Evolutionary conservation across 2,329 filamentous ascomycete genomes (phyloP), one percentile per base, ranked within the genome.

Genomic region (Sporothrix pseudoabietina): DNA sequence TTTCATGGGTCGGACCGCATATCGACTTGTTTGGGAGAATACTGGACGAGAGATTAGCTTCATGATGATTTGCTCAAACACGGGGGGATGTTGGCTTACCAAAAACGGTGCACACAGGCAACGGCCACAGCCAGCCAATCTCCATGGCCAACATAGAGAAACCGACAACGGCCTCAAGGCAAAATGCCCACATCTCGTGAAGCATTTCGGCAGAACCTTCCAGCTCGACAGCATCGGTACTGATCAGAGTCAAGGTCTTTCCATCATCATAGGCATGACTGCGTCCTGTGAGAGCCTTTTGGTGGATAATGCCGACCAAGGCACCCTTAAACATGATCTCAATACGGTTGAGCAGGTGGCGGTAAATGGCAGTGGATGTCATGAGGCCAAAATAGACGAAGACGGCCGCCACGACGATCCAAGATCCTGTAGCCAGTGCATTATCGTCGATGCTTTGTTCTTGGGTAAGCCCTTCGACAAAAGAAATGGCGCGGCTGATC

Each of bases 141-240:
- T 84, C 75, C 14, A 74, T 74, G 8, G 80, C 79, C 2, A 86
- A 75, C 70, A 86, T 77, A 7, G 72, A 65, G 2, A 83, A 78
- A 1, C 83, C 84, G 49, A 85, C 77, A 0, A 80, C 52, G 0
- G 85, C 80, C 72, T 85, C 84, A 0, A 85, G n/a, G 0, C 80
- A 52, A 16, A 83, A 79, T 0, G 81, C 83, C 82, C 83, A 85
- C 0, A 79, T 80, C 57, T 85, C 83, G 66, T 85, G 83, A 16
- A 83, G 73, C 80, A 84, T 82, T 41, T 79, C 77, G 0, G 77
- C 78, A 6, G 80, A 78, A 0, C 75, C 75, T 0, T 79, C 79
- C 0, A 84, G 76, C 70, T 77, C 79, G 14, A 81, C 79, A 1
- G 81, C 78, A 75, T 85, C 84, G 1, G 79, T 84, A 73, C 80